Percentiles rank a stretch among this genome's conserved stretches.
Evolutionary conservation across 768 basidiomycete genomes (phyloP).

Genomic region (Calocybe indica): DNA sequence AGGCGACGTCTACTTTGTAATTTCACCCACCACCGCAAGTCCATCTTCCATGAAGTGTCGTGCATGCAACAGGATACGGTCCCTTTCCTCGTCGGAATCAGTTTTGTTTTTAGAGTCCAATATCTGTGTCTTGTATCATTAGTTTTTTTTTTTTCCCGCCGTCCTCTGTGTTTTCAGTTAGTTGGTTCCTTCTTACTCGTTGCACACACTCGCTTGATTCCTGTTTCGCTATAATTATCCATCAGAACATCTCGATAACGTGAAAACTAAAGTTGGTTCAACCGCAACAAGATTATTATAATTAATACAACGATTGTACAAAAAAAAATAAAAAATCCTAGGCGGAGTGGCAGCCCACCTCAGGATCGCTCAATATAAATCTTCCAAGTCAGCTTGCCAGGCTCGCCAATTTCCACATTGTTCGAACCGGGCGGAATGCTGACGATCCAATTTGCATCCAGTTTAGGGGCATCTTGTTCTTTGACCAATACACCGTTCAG

Average conservation of each 20-base stretch:
- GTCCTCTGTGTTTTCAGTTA: slow-evolving; percentile 11
- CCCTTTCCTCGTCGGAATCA: neutral
- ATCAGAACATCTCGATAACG: too few relatives aligned
- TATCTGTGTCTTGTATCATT: too few relatives aligned
- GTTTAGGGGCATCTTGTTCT: slow-evolving; percentile 34
- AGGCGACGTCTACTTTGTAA: slow-evolving; percentile 46
- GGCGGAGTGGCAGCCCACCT: too few relatives aligned
- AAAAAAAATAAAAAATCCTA: too few relatives aligned
- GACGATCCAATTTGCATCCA: slow-evolving; percentile 52
- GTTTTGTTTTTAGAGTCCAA: too few relatives aligned
- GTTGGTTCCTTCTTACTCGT: too few relatives aligned
- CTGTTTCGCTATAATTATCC: neutral
- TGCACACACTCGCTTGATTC: neutral
- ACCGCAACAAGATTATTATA: too few relatives aligned
- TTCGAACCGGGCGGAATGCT: slow-evolving; percentile 53
- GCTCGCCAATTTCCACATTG: slow-evolving; percentile 69
- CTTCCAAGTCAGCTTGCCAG: slow-evolving; percentile 66
- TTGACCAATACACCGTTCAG: slow-evolving; percentile 51
- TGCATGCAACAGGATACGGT: too few relatives aligned
- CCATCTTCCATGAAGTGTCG: neutral
- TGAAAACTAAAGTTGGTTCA: too few relatives aligned
- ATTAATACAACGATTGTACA: too few relatives aligned
- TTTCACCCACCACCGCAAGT: neutral
- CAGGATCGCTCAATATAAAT: slow-evolving; percentile 48
- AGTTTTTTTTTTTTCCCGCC: slow-evolving; percentile 23